Percentiles rank a stretch among this genome's conserved stretches.
Conservation (phyloP, 306 rosid genomes). For the cucumber (Cucumis sativus) region DNA sequence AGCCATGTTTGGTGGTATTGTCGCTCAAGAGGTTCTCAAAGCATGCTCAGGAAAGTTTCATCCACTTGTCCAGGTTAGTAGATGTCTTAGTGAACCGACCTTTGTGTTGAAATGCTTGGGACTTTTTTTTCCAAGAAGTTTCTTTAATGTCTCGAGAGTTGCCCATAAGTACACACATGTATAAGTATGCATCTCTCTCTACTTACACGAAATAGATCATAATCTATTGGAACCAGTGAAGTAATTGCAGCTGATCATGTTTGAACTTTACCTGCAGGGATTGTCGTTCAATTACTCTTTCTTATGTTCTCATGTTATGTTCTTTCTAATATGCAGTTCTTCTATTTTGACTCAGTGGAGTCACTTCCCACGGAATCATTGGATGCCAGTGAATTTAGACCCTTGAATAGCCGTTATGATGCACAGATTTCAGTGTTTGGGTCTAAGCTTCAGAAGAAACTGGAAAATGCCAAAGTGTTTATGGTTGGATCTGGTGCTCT, state of each 20-base stretch:
- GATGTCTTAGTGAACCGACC: not conserved
- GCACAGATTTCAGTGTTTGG: constrained; percentile 99
- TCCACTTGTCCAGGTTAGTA: constrained; percentile 76
- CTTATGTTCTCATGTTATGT: constrained; percentile 11
- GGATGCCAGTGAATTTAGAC: constrained; percentile 63
- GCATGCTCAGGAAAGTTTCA: constrained; percentile 98
- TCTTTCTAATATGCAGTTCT: constrained; percentile 43
- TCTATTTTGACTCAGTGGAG: constrained; percentile 90
- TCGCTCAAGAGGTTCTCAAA: constrained; percentile 93
- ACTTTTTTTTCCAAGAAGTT: not conserved
- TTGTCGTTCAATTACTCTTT: not conserved
- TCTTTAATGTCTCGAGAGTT: not conserved
- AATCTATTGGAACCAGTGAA: not conserved
- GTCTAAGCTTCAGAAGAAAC: constrained; percentile 70
- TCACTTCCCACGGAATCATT: constrained; percentile 81
- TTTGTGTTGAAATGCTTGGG: not conserved
- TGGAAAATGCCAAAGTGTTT: constrained; percentile 70
- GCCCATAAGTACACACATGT: not conserved
- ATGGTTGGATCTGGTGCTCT: constrained; percentile 97
- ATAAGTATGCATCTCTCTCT: not conserved
- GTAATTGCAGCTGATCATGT: not conserved
- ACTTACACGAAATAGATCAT: not conserved
- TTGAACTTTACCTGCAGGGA: not conserved
- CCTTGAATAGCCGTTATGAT: constrained; percentile 79
- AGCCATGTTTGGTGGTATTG: constrained; percentile 98